Evolutionary conservation across 768 basidiomycete species (phyloP).

Genomic region (Lactarius psammicola): DNA sequence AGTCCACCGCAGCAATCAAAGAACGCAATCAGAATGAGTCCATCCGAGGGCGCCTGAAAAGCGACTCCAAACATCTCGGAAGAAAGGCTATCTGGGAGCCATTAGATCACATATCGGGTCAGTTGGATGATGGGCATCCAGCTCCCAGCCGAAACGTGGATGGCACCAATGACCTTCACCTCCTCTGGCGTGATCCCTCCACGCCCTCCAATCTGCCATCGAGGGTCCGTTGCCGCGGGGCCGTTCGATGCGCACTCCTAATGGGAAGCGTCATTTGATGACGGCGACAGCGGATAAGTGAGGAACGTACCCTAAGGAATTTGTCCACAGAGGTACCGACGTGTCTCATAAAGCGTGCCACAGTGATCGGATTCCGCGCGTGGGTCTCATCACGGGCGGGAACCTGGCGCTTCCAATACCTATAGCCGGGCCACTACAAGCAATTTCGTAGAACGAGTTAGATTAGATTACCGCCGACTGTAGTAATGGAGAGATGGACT

Average conservation of each 20-base stretch:
- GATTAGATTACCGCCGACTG: not conserved
- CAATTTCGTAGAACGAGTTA: not conserved
- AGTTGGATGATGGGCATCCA: constrained; percentile 25
- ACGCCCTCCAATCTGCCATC: constrained; percentile 5
- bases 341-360: constrained; percentile 16
- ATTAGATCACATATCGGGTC: constrained; percentile 5
- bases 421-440: constrained; percentile 18
- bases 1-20: not conserved
- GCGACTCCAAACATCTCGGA: too few relatives aligned
- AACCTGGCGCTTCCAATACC: constrained; percentile 7
- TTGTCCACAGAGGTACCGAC: constrained; percentile 2
- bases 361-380: not conserved
- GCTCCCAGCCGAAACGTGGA: constrained; percentile 16
- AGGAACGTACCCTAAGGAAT: constrained; percentile 12
- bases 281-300: not conserved
- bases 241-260: not conserved
- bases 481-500: not conserved
- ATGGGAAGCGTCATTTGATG: not conserved
- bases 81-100: not conserved
- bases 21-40: not conserved
- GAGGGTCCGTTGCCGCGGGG: not conserved
- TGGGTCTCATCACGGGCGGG: constrained; percentile 9
- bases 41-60: not conserved
- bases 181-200: constrained; percentile 3
- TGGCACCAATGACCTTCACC: constrained; percentile 15